Evolutionary conservation across 1,284 basidiomycete species (phyloP), one percentile per base, ranked within the genome.

Genomic region (Earliella scabrosa): DNA sequence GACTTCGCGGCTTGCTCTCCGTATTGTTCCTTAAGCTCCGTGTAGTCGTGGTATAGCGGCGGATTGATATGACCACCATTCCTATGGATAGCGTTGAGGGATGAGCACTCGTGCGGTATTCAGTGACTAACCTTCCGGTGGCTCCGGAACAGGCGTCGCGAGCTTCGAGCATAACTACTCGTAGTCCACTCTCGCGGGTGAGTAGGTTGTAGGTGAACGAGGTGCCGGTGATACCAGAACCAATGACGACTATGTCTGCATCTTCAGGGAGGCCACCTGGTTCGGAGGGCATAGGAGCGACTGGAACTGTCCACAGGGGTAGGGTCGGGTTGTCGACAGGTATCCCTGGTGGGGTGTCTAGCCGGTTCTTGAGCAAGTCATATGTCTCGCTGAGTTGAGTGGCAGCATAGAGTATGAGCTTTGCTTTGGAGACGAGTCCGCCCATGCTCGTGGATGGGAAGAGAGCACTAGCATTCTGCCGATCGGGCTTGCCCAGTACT

Each of bases 61-160:
- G 87, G 84, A 21, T 82, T 85, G 45, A 88, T 80, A 64, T 90
- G 88, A 0, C 88, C 88, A 1, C 88, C 88, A 58, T 90, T 90
- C 58, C 88, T 87, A 51, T 9, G 39, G 52, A 21, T 11, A 40
- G 55, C 26, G 45, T 23, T 39, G 16, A 39, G 36, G 21, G 10
- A 39, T 20, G n/a, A 20, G 35, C n/a, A 10, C 32, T 34, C 3
- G 9, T 18, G 29, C 27, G 29, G 39, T 44, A 2, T 14, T 27
- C 26, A 52, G 29, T 49, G 32, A 14, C 50, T 68, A 50, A 86
- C 87, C 87, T 78, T 39, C 80, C 87, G 1, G 87, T 88, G 13
- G 88, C 88, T 5, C 88, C 88, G 0, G 85, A 87, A 62, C 88
- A 90, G 0, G 77, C 76, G 8, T 85, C 85, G 56, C 88, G 74